phyloP scores from a whole-genome alignment of 1,284 basidiomycete genomes.

The Mycena citricolor region DNA sequence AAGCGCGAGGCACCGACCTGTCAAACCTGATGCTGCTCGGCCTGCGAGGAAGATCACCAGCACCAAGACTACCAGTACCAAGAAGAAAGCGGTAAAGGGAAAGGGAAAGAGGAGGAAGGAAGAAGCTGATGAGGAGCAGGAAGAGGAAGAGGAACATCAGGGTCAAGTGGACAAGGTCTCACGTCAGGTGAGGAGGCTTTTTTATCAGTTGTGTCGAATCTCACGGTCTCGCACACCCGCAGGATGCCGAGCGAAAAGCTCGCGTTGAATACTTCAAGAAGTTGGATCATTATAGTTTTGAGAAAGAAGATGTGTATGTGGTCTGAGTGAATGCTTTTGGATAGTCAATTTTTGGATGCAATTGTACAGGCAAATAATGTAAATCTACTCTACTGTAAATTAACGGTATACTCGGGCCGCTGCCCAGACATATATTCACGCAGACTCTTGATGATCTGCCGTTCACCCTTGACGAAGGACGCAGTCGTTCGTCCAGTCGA shows the following conservation, averaged over 20 bases:
- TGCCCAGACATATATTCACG: conserved; percentile 19
- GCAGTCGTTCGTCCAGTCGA: conserved; percentile 13
- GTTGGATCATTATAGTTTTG: conserved; percentile 51
- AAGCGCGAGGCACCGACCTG: no score
- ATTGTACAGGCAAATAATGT: no score
- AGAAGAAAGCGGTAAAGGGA: background rate
- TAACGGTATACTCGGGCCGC: conserved; percentile 20
- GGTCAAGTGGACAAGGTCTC: no score
- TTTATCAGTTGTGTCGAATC: conserved; percentile 1
- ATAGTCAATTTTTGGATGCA: no score
- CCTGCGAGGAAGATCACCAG: background rate
- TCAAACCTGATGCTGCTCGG: no score
- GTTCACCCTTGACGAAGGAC: conserved; percentile 17
- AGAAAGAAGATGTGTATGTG: conserved; percentile 61
- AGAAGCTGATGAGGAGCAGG: no score
- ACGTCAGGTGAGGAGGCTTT: background rate
- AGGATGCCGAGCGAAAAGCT: conserved; percentile 46
- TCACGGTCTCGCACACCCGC: conserved; percentile 32
- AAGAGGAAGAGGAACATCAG: no score
- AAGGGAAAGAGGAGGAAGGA: background rate
- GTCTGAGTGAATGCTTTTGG: no score
- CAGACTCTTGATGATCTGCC: conserved; percentile 20
- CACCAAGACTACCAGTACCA: background rate
- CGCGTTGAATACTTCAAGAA: conserved; percentile 58
- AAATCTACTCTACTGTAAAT: background rate